These are phyloP conservation scores for Luffa acutangula DNA, from an alignment of 306 rosid species.

Conservation along the genomic window DNA sequence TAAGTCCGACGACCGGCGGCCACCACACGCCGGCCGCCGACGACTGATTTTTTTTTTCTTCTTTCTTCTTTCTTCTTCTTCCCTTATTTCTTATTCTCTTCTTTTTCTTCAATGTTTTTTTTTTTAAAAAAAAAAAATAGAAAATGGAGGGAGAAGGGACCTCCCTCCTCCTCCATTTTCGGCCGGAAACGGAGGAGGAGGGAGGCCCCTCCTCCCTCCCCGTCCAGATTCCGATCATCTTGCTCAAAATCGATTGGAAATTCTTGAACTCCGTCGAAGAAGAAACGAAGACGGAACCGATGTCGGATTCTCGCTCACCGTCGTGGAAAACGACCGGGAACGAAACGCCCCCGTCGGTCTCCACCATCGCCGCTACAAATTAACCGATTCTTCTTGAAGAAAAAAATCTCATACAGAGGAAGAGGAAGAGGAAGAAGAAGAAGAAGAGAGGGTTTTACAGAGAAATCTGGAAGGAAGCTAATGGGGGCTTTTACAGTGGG, in stretches of 20 bases:
- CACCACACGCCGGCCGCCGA: no score
- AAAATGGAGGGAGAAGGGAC: no score
- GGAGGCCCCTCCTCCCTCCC: no score
- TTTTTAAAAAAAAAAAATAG: no score
- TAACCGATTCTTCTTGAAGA: neutral
- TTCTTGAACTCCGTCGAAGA: conserved; percentile 31
- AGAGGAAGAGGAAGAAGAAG: no score
- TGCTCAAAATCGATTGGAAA: conserved; percentile 25
- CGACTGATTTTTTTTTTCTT: no score
- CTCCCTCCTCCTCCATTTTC: no score
- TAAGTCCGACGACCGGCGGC: no score
- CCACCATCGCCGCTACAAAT: conserved; percentile 1
- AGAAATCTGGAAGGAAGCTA: neutral
- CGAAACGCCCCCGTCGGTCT: neutral
- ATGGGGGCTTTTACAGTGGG: neutral
- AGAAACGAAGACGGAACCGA: conserved; percentile 32
- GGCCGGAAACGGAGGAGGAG: no score
- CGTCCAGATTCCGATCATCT: conserved; percentile 47
- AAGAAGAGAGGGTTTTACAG: neutral
- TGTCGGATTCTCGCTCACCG: conserved; percentile 33
- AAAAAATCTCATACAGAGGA: neutral
- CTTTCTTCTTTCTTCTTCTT: conserved; percentile 28
- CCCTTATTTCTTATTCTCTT: no score
- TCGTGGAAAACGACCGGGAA: conserved; percentile 42
- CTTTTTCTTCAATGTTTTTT: no score